Percentiles rank a stretch among this genome's conserved stretches.
Evolutionary conservation across 148 eudicot genomes (phyloP).

Genomic region (Rhododendron mucronatum): DNA sequence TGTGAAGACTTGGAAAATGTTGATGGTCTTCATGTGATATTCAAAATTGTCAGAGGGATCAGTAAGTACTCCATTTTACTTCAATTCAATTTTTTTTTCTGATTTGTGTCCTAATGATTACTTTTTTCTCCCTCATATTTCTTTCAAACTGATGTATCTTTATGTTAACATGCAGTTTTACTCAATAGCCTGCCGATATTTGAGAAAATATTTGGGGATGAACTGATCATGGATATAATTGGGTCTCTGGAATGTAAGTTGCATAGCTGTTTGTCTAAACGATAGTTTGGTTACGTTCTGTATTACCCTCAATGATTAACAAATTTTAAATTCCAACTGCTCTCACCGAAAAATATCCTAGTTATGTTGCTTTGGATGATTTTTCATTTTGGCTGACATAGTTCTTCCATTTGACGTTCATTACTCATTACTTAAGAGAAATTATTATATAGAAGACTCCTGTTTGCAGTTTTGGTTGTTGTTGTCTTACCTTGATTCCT

Average conservation of each 20-base stretch:
- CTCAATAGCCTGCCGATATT: conserved; percentile 78
- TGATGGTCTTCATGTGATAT: conserved; percentile 79
- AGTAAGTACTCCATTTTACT: conserved; percentile 40
- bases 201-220: conserved; percentile 85
- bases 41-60: conserved; percentile 80
- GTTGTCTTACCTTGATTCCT: background rate
- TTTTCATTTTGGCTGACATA: background rate
- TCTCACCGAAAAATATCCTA: background rate
- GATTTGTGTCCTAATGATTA: background rate
- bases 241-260: conserved; percentile 94
- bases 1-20: conserved; percentile 85
- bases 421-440: background rate
- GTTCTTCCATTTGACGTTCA: background rate
- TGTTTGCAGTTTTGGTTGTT: conserved; percentile 8
- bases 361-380: background rate
- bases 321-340: background rate
- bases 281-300: conserved; percentile 2
- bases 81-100: background rate
- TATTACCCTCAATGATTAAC: background rate
- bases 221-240: conserved; percentile 73
- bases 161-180: conserved; percentile 60
- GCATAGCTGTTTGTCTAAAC: background rate
- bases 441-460: background rate
- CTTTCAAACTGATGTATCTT: conserved; percentile 1
- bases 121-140: background rate